A percentile compares a stretch with the other conserved stretches of the same genome.
These are phyloP conservation scores for Paracamarosporium sp. DNA, from an alignment of 2,329 filamentous ascomycete species.

Conservation along the genomic window DNA sequence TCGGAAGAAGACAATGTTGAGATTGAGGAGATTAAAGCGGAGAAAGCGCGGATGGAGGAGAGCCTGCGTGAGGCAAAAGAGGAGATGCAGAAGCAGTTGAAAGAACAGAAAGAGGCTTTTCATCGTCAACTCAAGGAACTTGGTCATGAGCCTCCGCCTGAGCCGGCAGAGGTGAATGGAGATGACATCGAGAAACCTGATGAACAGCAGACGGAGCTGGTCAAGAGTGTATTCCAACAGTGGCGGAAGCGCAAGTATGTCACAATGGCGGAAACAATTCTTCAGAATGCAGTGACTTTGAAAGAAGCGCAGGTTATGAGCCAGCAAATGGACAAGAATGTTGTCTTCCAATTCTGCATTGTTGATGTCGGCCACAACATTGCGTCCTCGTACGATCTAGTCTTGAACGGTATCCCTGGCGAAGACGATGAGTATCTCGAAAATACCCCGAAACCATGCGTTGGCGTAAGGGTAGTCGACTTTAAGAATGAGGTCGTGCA, in stretches of 20 bases:
- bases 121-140: conserved; percentile 80
- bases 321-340: conserved; percentile 89
- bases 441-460: conserved; percentile 83
- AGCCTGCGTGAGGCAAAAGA: conserved; percentile 78
- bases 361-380: conserved; percentile 87
- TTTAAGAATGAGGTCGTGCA: conserved; percentile 86
- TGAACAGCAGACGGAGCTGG: conserved; percentile 74
- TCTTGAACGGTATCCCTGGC: conserved; percentile 85
- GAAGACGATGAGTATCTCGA: conserved; percentile 88
- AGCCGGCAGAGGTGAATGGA: conserved; percentile 44
- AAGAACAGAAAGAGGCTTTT: conserved; percentile 82
- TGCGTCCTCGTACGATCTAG: conserved; percentile 95
- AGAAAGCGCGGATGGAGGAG: conserved; percentile 86
- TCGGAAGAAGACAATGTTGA: conserved; percentile 79
- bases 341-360: conserved; percentile 94
- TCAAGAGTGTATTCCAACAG: conserved; percentile 69
- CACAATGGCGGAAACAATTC: conserved; percentile 87
- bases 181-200: conserved; percentile 57
- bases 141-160: conserved; percentile 59
- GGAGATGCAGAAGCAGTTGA: conserved; percentile 87
- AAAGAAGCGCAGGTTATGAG: conserved; percentile 99
- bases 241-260: conserved; percentile 90
- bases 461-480: conserved; percentile 88
- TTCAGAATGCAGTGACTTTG: conserved; percentile 84
- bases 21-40: conserved; percentile 80